phyloP scores from a whole-genome alignment of 2,329 filamentous ascomycete species.

The Thielaviopsis populi region DNA sequence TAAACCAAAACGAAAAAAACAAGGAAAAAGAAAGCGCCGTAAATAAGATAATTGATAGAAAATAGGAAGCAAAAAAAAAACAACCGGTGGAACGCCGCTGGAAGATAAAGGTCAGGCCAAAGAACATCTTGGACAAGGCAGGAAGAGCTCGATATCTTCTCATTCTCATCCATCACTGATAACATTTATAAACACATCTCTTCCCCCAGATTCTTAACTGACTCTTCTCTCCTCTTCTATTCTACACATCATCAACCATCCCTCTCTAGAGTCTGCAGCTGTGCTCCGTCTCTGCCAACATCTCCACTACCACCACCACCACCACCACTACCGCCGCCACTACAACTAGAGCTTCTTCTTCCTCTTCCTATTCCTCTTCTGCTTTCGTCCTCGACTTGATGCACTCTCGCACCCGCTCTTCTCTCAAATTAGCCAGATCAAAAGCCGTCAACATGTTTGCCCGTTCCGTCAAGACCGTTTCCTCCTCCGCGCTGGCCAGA shows the following conservation, averaged over 20 bases:
- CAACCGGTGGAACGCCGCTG: background rate
- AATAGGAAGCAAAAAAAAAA: background rate
- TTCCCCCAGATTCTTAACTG: background rate
- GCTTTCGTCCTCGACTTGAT: background rate
- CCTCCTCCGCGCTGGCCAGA: constrained; percentile 3
- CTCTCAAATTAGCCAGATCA: background rate
- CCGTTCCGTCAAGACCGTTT: constrained; percentile 13
- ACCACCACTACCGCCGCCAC: background rate
- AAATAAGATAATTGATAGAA: background rate
- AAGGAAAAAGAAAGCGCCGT: constrained; percentile 1
- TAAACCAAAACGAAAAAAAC: constrained; percentile 4
- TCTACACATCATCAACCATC: background rate
- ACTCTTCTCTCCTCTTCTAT: background rate
- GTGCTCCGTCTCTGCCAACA: background rate
- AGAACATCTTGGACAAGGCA: background rate
- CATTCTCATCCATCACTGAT: background rate
- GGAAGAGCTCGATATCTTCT: background rate
- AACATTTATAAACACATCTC: background rate
- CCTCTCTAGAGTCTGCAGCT: background rate
- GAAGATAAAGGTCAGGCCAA: background rate
- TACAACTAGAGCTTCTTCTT: background rate
- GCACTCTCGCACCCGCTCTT: background rate
- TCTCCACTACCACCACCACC: background rate
- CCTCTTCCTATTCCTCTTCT: background rate
- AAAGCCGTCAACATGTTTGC: constrained; percentile 12